Conservation (phyloP, 257 asterid species). For the Avicennia marina region DNA sequence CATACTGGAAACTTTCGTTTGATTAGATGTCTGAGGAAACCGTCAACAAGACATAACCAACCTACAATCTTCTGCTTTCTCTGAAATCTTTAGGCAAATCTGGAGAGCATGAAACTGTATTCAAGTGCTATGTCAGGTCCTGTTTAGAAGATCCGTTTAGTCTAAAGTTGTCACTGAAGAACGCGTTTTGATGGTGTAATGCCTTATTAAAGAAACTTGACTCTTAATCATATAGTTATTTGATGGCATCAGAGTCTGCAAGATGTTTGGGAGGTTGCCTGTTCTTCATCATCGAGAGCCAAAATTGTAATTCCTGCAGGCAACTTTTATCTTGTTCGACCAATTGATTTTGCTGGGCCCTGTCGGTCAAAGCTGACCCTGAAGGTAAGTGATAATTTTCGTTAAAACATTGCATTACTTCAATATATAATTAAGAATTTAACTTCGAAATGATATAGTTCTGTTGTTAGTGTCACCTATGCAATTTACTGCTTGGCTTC, state of each 20-base stretch:
- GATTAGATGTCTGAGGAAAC: too few species aligned
- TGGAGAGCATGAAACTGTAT: too few species aligned
- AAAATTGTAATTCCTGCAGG: conserved; percentile 46
- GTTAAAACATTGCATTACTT: neutral
- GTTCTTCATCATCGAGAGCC: conserved; percentile 34
- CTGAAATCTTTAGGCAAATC: too few species aligned
- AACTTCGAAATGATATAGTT: too few species aligned
- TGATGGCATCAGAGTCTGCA: conserved; percentile 41
- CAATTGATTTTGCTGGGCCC: conserved; percentile 63
- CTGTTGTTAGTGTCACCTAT: too few species aligned
- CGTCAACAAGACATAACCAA: too few species aligned
- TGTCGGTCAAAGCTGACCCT: conserved; percentile 60
- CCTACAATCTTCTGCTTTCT: too few species aligned
- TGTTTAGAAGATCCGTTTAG: neutral
- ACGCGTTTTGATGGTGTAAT: neutral
- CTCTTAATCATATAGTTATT: conserved; percentile 15
- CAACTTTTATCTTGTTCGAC: conserved; percentile 36
- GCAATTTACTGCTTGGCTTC: neutral
- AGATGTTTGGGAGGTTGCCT: conserved; percentile 63
- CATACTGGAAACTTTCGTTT: too few species aligned
- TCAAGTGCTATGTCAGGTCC: neutral
- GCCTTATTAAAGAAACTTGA: neutral
- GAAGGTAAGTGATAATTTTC: conserved; percentile 35
- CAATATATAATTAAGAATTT: neutral
- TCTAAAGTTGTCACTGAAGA: neutral